phyloP scores from a whole-genome alignment of 495 filamentous ascomycete species.

The Neohortaea acidophila region DNA sequence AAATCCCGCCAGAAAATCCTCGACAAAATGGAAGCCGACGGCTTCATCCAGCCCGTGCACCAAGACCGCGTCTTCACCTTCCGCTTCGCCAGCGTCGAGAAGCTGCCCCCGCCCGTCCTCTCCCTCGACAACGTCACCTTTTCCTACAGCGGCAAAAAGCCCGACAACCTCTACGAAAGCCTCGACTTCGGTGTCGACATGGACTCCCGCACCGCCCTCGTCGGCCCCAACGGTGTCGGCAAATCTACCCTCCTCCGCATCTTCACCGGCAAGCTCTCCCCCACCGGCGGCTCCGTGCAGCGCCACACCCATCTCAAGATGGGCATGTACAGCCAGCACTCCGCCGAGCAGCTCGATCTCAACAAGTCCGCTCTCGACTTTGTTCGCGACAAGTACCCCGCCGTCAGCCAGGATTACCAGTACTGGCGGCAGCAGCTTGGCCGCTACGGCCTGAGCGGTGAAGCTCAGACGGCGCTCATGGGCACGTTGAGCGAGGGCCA shows the following conservation, averaged over 20 bases:
- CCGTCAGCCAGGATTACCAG: constrained; percentile 91
- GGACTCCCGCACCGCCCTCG: constrained; percentile 93
- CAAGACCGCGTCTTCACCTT: constrained; percentile 89
- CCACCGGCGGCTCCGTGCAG: constrained; percentile 64
- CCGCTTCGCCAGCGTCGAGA: constrained; percentile 96
- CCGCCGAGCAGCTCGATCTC: constrained; percentile 91
- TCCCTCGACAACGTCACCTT: constrained; percentile 96
- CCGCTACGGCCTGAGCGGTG: constrained; percentile 78
- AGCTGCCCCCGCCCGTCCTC: constrained; percentile 88
- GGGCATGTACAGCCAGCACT: constrained; percentile 95
- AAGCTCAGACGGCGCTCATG: constrained; percentile 91
- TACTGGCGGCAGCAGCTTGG: constrained; percentile 98
- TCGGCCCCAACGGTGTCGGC: constrained; percentile 97
- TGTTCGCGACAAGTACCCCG: constrained; percentile 82
- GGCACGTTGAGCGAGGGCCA: constrained; percentile 95
- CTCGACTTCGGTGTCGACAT: constrained; percentile 98
- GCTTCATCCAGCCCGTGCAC: constrained; percentile 83
- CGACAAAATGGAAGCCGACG: constrained; percentile 99
- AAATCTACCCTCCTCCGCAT: constrained; percentile 97
- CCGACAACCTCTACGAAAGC: constrained; percentile 89
- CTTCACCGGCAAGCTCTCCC: constrained; percentile 91
- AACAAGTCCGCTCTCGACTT: constrained; percentile 97
- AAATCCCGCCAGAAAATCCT: constrained; percentile 99
- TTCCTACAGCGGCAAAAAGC: constrained; percentile 79
- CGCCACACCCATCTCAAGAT: constrained; percentile 97